Evolutionary conservation across 352 stramenopile species (phyloP).

Genomic region (Aphanomyces astaci): DNA sequence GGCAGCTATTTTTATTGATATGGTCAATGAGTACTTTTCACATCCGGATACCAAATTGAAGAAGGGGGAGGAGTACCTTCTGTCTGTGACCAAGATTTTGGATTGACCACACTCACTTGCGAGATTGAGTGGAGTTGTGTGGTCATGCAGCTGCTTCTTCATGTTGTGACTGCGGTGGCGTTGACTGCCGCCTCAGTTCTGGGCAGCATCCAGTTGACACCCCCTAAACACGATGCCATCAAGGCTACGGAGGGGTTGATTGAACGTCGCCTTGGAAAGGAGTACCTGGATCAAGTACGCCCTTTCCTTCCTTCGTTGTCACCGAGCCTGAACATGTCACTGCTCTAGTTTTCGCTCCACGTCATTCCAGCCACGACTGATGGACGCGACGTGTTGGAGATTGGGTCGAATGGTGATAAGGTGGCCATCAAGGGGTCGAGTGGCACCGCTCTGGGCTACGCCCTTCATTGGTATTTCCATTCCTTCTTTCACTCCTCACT

Average conservation of each 20-base stretch:
- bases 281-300: conserved; percentile 57
- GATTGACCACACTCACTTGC: neutral
- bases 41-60: neutral
- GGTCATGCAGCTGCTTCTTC: neutral
- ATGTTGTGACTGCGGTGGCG: neutral
- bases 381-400: conserved; percentile 55
- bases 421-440: conserved; percentile 46
- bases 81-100: neutral
- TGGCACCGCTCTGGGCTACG: conserved; percentile 59
- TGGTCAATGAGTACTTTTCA: neutral
- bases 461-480: conserved; percentile 40
- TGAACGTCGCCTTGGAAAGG: conserved; percentile 37
- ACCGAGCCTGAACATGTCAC: neutral
- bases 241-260: conserved; percentile 48
- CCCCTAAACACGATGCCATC: conserved; percentile 40
- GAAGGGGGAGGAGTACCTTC: neutral
- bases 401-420: conserved; percentile 38
- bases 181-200: neutral
- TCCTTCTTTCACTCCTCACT: neutral
- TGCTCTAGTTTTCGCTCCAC: conserved; percentile 41
- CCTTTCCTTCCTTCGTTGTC: neutral
- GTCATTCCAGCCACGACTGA: conserved; percentile 33
- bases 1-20: too few relatives aligned
- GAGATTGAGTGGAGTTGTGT: neutral
- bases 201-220: conserved; percentile 25